Evolutionary conservation across 2,329 filamentous ascomycete genomes (phyloP), one percentile per base, ranked within the genome.

Genomic region (Colletotrichum higginsianum): DNA sequence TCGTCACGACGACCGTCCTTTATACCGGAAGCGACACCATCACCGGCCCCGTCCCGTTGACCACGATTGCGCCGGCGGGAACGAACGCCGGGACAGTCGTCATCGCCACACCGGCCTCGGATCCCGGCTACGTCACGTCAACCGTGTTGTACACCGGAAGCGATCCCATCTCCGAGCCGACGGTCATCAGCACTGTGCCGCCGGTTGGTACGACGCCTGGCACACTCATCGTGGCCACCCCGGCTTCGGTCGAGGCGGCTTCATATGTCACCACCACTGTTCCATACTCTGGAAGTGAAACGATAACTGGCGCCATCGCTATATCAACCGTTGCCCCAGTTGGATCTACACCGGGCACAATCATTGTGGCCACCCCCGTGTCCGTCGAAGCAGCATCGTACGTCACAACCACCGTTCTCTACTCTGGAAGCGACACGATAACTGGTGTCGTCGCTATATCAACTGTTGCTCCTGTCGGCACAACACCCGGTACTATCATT

Each of bases 1-100:
- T 62, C 26, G 35, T 70, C 4, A 74, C 69, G 2, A 56, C 72
- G 2, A 69, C 70, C 15, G 42, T 47, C 8, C 63, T 57, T 42
- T 52, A 52, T 9, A 63, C 61, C 2, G 61, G 67, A 26, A 9
- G 67, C 13, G 18, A 44, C 5, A 12, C 21, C 8, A 30, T 66
- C 12, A 55, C 38, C 21, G 55, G 55, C 12, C 55, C 55, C 6
- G 15, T 44, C 4, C 35, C 55, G 26, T 11, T 58, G 11, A 42
- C 55, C 13, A 58, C 38, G 9, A 26, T 58, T 5, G 55, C 13
- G 8, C 55, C 55, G 4, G 23, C 13, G 5, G 61, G 61, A 18
- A 55, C 38, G 6, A 16, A 6, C 7, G 49, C 70, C 16, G 72
- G 66, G 8, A 65, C 60, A 1, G 47, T 71, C 8, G 21, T 74